Percentiles rank a stretch among this genome's conserved stretches.
phyloP scores from a whole-genome alignment of 1,139 yeast genomes.

The Pichia sp. region DNA sequence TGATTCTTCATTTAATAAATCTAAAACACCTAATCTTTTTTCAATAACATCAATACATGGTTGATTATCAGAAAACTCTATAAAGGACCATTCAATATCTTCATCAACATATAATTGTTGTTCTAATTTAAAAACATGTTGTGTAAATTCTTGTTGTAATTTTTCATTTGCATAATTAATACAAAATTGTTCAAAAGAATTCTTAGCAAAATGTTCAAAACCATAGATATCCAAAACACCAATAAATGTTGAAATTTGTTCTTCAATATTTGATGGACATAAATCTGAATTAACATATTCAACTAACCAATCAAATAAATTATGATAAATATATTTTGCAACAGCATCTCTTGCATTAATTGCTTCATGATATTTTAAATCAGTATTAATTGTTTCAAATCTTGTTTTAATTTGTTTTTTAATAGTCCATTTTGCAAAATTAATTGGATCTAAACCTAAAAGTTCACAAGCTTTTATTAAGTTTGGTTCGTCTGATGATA shows the following conservation, averaged over 20 bases:
- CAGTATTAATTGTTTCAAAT: slow-evolving; percentile 84
- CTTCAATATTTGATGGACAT: slow-evolving; percentile 62
- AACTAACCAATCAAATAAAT: slow-evolving; percentile 94
- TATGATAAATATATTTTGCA: slow-evolving; percentile 87
- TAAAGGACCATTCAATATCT: slow-evolving; percentile 94
- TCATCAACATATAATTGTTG: slow-evolving; percentile 92
- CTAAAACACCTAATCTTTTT: slow-evolving; percentile 78
- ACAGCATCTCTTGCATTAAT: slow-evolving; percentile 92
- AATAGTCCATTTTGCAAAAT: slow-evolving; percentile 86
- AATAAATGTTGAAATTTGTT: slow-evolving; percentile 64
- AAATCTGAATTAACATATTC: slow-evolving; percentile 74
- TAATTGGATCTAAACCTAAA: slow-evolving; percentile 68
- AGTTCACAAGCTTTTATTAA: slow-evolving; percentile 78
- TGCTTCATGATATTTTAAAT: slow-evolving; percentile 79
- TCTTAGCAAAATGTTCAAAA: slow-evolving; percentile 89
- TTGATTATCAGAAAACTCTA: slow-evolving; percentile 94
- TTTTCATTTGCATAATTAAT: slow-evolving; percentile 97
- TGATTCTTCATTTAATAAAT: slow-evolving; percentile 91
- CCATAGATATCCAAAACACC: slow-evolving; percentile 98
- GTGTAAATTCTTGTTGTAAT: slow-evolving; percentile 94
- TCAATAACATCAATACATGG: slow-evolving; percentile 95
- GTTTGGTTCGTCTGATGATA: slow-evolving; percentile 82
- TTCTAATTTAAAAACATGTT: slow-evolving; percentile 93
- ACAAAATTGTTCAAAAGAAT: slow-evolving; percentile 96
- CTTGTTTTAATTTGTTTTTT: slow-evolving; percentile 93